Base-by-base conservation (phyloP, 768 basidiomycete species). In the Asterophora lycoperdoides region DNA sequence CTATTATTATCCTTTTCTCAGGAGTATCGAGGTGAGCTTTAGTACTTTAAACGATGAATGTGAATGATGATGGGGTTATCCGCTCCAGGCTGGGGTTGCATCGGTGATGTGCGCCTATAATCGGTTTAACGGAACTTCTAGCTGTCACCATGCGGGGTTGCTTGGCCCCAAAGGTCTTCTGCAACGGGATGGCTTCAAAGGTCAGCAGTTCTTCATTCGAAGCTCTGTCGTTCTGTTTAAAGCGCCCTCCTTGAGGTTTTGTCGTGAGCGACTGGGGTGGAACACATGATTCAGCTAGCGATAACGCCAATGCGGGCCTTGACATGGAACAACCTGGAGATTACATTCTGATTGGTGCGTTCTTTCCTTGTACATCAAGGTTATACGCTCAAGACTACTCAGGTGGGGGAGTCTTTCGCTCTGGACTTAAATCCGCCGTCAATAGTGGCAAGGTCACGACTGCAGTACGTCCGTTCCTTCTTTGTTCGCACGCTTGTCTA, bases 91-190 rank as follows among this genome's bases (percentile, higher is more conserved):
- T 11, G 74, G 70, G 41, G 77, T 78, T 1, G 62, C 70, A 13
- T 69, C 71, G 2, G 68, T 80, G 7, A 80, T 81, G 78, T 74
- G 76, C 49, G 71, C 71, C 8, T 77, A 73, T 52, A 80, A 81
- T 54, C 70, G 75, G 39, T 60, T 81, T 53, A 83, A 83, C 49
- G 68, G 72, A 2, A 83, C 83, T 1, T 84, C 80, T 11, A 78
- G 83, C 0, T 86, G 84, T 58, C 81, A 86, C 52, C 79, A 84
- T 52, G 67, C 72, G 19, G 70, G 67, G 33, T 63, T 78, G 11
- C 60, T 84, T 33, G 73, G 74, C 13, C 65, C 68, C 2, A 55
- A 64, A 41, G 73, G 73, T 1, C 51, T 72, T 17, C 55, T 77
- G 46, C 67, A 63, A 35, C 64, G 58, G 42, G 63, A 63, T 45